Base-by-base conservation (phyloP, 2,329 filamentous ascomycete genomes). In the Emydomyces testavorans region DNA sequence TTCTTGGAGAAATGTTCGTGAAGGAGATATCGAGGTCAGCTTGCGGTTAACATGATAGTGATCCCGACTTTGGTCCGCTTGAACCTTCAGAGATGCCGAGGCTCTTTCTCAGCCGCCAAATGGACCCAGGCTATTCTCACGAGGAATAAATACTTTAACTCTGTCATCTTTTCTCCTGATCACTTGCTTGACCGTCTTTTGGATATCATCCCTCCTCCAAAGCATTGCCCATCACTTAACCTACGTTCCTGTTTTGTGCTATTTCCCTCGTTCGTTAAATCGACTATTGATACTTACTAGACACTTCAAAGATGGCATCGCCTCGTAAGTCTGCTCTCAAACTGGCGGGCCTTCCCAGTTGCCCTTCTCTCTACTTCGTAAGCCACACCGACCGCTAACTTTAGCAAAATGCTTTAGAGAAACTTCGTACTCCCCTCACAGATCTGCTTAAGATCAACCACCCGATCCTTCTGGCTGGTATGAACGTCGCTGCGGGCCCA, bases 361-460 rank as follows among this genome's bases (percentile, higher is more conserved):
- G 45, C 48, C 24, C 44, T 26, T 28, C 42, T 36, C 28, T 16
- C 23, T 24, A 35, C 34, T 10, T 41, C 38, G 4, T 36, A 15
- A 10, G 2, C 35, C 37, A 18, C n/a, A 37, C 28, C 28, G 10
- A 16, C 23, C 28, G 41, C 54, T 57, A 53, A 65, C 63, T 41
- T 37, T 23, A 18, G 13, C 47, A 52, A 37, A 37, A 5, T 48
- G 29, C 21, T 20, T 51, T 67, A 90, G 85, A 92, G 73, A 77
- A 85, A 74, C 83, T 98, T 69, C 85, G 85, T 63, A 98, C 92
- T 46, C 81, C 85, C 57, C 75, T 89, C 61, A 98, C 92, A 59
- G 90, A 96, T 78, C 84, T 96, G 56, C 84, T 98, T 71, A 85
- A 87, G 76, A 96, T 98, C 78, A 86, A 94, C 68, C 92, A 98